Conservation (phyloP, 2,329 filamentous ascomycete genomes). For the Colletotrichum lini region DNA sequence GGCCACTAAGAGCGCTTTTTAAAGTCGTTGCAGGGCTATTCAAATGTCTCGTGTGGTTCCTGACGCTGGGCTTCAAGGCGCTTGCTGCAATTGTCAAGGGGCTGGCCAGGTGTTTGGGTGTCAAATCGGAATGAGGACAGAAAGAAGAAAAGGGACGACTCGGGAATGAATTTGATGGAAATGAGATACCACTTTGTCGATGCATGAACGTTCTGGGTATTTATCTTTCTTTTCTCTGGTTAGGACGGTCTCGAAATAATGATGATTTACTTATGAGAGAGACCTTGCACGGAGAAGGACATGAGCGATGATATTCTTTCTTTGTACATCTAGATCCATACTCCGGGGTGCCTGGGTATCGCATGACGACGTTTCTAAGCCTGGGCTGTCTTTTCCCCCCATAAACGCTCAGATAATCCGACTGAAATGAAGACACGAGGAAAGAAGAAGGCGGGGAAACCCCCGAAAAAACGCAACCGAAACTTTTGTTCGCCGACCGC, state of each 20-base stretch:
- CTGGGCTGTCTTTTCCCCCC: constrained; percentile 23
- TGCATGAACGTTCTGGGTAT: constrained; percentile 10
- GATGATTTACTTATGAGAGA: constrained; percentile 27
- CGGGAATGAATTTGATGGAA: constrained; percentile 12
- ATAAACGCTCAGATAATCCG: constrained; percentile 36
- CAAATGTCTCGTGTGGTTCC: constrained; percentile 71
- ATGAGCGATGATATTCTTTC: constrained; percentile 32
- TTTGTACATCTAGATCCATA: constrained; percentile 43
- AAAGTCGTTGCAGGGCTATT: constrained; percentile 68
- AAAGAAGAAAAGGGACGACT: constrained; percentile 8
- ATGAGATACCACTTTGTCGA: constrained; percentile 39
- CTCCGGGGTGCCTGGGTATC: constrained; percentile 43
- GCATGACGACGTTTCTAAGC: constrained; percentile 43
- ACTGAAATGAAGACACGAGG: constrained; percentile 37
- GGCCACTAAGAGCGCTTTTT: constrained; percentile 62
- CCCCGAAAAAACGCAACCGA: constrained; percentile 13
- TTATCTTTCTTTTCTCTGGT: constrained; percentile 15
- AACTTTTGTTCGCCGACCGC: constrained; percentile 34
- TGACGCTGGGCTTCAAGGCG: constrained; percentile 70
- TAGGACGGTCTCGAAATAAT: constrained; percentile 25
- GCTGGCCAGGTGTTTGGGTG: constrained; percentile 65
- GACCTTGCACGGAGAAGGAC: constrained; percentile 17
- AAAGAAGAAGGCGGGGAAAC: not conserved
- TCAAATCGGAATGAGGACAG: constrained; percentile 32
- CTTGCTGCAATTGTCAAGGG: constrained; percentile 65